A percentile compares a stretch with the other conserved stretches of the same genome.
Conservation (phyloP, 2,329 filamentous ascomycete genomes). For the Macrophomina pseudophaseolina region DNA sequence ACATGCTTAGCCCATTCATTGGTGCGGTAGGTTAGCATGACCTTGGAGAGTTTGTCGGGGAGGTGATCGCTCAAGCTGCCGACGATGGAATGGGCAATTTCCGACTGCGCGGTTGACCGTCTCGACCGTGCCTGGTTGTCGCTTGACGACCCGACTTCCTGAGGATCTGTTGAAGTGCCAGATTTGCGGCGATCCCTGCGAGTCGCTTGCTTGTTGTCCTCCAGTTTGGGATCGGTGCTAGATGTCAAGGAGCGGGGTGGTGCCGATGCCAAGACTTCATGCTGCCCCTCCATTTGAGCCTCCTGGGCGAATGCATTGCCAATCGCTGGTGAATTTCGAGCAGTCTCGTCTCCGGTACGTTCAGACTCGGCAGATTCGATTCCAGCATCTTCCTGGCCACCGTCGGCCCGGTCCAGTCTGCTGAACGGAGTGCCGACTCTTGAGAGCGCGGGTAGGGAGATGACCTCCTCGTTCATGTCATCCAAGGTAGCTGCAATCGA, state of each 20-base stretch:
- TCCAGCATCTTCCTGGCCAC: neutral
- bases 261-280: neutral
- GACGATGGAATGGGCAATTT: slow-evolving; percentile 22
- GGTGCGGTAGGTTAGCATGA: slow-evolving; percentile 83
- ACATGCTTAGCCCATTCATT: slow-evolving; percentile 97
- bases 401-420: neutral
- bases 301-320: neutral
- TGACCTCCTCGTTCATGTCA: slow-evolving; percentile 61
- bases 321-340: neutral
- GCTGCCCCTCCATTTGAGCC: neutral
- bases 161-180: slow-evolving; percentile 6
- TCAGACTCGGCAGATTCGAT: neutral
- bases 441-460: slow-evolving; percentile 40
- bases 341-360: neutral
- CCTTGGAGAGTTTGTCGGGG: slow-evolving; percentile 72
- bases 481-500: slow-evolving; percentile 62
- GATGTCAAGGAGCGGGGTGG: slow-evolving; percentile 30
- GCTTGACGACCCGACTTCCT: slow-evolving; percentile 19
- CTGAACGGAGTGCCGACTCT: slow-evolving; percentile 22
- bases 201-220: slow-evolving; percentile 6
- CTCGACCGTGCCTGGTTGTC: slow-evolving; percentile 21
- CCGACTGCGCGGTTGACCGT: slow-evolving; percentile 19
- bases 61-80: slow-evolving; percentile 56
- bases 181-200: slow-evolving; percentile 21
- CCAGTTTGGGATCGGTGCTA: slow-evolving; percentile 41